These are phyloP conservation scores for Backusella australiensis DNA, from an alignment of 192 early-diverging fungal genomes.

Conservation along the genomic window DNA sequence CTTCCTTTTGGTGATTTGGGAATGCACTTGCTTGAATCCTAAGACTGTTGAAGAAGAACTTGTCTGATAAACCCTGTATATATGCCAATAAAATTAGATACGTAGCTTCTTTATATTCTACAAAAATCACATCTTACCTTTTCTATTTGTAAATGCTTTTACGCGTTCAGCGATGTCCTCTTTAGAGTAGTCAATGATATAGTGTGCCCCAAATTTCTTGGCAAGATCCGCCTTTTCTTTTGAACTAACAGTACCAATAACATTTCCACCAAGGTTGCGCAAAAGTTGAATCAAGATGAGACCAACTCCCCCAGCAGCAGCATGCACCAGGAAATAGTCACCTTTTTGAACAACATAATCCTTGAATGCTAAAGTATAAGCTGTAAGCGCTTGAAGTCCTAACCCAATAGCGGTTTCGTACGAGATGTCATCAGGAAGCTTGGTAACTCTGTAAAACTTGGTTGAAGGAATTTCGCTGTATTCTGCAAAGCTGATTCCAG, in stretches of 20 bases:
- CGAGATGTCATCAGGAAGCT: constrained; percentile 49
- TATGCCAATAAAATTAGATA: too few relatives aligned
- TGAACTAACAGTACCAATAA: constrained; percentile 83
- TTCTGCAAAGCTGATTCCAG: constrained; percentile 68
- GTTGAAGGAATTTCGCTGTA: constrained; percentile 52
- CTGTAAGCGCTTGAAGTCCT: constrained; percentile 82
- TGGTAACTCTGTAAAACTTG: constrained; percentile 29
- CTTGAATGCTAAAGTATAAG: constrained; percentile 65
- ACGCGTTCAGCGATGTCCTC: constrained; percentile 66
- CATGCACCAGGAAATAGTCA: constrained; percentile 84
- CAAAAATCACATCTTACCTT: constrained; percentile 42
- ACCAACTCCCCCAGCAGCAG: constrained; percentile 90
- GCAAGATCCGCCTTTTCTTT: constrained; percentile 68
- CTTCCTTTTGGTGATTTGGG: constrained; percentile 61
- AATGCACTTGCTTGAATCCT: too few relatives aligned
- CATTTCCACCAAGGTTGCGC: constrained; percentile 75
- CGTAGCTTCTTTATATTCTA: too few relatives aligned
- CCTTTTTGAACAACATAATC: constrained; percentile 66
- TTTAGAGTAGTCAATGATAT: constrained; percentile 70
- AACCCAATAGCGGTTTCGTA: constrained; percentile 62
- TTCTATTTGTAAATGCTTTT: constrained; percentile 63
- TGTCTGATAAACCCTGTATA: too few relatives aligned
- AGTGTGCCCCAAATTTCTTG: constrained; percentile 61
- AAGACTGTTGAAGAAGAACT: too few relatives aligned
- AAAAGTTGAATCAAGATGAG: constrained; percentile 75